Conservation (phyloP, 306 rosid species). For the Abrus pulchellus region DNA sequence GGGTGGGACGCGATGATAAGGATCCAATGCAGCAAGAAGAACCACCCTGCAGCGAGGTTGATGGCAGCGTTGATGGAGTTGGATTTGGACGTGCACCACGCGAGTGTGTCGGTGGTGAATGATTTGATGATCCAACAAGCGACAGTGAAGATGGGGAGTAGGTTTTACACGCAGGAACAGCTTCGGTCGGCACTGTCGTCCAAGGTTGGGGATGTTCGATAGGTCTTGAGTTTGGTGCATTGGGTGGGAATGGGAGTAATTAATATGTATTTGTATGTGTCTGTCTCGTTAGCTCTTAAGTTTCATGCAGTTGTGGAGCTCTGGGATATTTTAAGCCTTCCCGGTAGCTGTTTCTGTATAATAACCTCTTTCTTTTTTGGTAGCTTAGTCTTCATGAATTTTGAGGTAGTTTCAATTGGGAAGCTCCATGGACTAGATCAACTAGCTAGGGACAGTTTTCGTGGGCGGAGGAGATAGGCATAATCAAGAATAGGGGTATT, state of each 20-base stretch:
- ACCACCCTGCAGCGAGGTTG: conserved; percentile 88
- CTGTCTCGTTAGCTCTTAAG: not conserved
- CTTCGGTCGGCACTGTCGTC: conserved; percentile 71
- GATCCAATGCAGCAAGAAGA: conserved; percentile 83
- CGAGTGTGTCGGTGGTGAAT: conserved; percentile 89
- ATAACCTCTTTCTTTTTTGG: conserved; percentile 36
- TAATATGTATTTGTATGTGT: not conserved
- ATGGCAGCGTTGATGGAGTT: conserved; percentile 92
- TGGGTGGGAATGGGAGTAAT: not conserved
- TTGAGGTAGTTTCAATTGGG: conserved; percentile 49
- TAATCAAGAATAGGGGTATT: conserved; percentile 40
- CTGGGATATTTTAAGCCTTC: conserved; percentile 74
- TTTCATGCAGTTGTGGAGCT: conserved; percentile 37
- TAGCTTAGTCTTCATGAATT: conserved; percentile 52
- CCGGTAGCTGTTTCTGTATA: conserved; percentile 61
- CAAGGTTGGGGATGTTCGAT: conserved; percentile 67
- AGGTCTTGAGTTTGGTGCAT: not conserved
- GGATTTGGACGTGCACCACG: conserved; percentile 93
- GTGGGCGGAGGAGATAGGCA: conserved; percentile 23
- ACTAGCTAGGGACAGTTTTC: conserved; percentile 46
- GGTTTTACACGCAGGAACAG: conserved; percentile 92
- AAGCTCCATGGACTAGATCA: conserved; percentile 50
- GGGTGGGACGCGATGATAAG: conserved; percentile 97
- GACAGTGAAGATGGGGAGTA: conserved; percentile 88
- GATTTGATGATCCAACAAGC: conserved; percentile 97